These are phyloP conservation scores for Aspergillus clavatus DNA, from an alignment of 2,329 filamentous ascomycete genomes.

Conservation along the genomic window DNA sequence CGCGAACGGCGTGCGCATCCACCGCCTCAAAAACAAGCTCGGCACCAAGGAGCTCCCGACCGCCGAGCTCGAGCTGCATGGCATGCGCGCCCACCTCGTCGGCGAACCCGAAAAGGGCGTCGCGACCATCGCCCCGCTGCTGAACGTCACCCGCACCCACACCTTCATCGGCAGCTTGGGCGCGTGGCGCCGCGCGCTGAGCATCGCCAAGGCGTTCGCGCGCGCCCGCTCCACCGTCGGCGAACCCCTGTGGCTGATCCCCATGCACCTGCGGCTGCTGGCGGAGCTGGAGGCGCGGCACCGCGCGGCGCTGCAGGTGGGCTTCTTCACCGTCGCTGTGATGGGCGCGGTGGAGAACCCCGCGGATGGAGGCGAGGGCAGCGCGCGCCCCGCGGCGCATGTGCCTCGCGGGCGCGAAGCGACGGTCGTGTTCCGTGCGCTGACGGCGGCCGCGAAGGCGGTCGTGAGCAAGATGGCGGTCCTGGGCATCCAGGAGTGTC, in stretches of 20 bases:
- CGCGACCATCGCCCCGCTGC: constrained; percentile 61
- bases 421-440: constrained; percentile 23
- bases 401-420: constrained; percentile 2
- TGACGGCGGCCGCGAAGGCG: constrained; percentile 33
- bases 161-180: constrained; percentile 37
- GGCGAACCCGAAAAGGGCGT: constrained; percentile 63
- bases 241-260: constrained; percentile 35
- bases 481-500: constrained; percentile 33
- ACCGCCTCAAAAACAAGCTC: constrained; percentile 67
- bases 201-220: constrained; percentile 40
- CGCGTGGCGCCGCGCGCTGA: constrained; percentile 37
- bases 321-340: constrained; percentile 33
- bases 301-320: constrained; percentile 34
- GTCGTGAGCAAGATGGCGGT: constrained; percentile 32
- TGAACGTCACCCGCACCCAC: constrained; percentile 58
- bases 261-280: constrained; percentile 38
- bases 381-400: constrained; percentile 17
- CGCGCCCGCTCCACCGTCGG: constrained; percentile 35
- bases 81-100: constrained; percentile 62
- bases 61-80: constrained; percentile 62
- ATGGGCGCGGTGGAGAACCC: constrained; percentile 31
- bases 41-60: constrained; percentile 67
- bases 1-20: constrained; percentile 60
- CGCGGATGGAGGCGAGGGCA: constrained; percentile 6
- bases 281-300: constrained; percentile 39